Evolutionary conservation across 495 filamentous ascomycete genomes (phyloP), one percentile per base, ranked within the genome.

Genomic region (Penicillium malachiteum): DNA sequence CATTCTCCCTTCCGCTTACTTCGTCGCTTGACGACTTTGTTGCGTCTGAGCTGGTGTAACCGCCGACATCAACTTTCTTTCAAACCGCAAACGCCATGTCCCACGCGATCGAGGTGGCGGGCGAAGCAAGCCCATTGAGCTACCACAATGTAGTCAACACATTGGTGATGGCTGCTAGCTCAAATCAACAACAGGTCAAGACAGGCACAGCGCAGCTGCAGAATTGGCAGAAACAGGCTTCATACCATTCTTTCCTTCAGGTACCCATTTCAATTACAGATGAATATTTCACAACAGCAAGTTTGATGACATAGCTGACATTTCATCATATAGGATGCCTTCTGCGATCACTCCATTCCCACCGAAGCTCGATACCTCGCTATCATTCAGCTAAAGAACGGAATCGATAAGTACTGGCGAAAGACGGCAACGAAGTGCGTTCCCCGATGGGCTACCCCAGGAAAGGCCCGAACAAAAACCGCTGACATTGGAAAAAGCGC

Each of bases 341-440:
- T 90, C 66, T 73, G 96, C 44, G 88, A 96, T 70, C 84, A 84
- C 41, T 80, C 80, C 5, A 74, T 92, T 1, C 89, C 91, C 10
- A 63, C 78, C 12, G 86, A 92, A 60, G 80, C 90, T 40, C 87
- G 94, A 48, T 90, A 94, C 67, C 81, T 96, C n/a, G 85, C 91
- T 14, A 85, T 96, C 48, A 97, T 96, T 56, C 89, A 95, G 64
- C 75, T 98, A 50, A 97, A 97, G 68, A 96, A 97, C 69, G 94
- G 91, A 26, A 90, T 96, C 64, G 93, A 97, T 62, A 91, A 88
- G 68, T 91, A 90, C 68, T 98, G 94, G 94, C 82, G 94, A 39
- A 87, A 84, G 63, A 85, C 83, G 3, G 81, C 87, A 13, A 76
- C 73, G 14, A 82, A 87, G 83, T 85, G 76, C 40, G 74, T 48